A percentile compares a stretch with the other conserved stretches of the same genome.
Evolutionary conservation across 768 basidiomycete species (phyloP).

Genomic region (Tylopilus plumbeoviolaceoides): DNA sequence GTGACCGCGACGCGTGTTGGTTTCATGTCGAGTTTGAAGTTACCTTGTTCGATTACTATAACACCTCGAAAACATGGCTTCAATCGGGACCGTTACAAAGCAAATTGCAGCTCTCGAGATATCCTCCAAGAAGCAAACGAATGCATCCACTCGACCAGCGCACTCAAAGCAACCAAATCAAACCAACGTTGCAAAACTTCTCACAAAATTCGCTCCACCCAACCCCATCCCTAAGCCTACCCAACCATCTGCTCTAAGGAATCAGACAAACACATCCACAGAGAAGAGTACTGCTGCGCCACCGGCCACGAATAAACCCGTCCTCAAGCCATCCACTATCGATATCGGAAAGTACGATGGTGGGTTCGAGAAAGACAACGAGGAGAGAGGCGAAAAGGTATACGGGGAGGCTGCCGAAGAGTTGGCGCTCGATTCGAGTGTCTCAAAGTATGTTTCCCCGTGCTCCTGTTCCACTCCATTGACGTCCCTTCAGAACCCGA

Average conservation of each 20-base stretch:
- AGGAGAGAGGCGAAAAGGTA: conserved; percentile 69
- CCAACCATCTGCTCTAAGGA: conserved; percentile 42
- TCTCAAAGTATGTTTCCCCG: conserved; percentile 48
- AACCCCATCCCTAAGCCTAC: conserved; percentile 37
- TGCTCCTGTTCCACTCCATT: background rate
- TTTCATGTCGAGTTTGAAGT: background rate
- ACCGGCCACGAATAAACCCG: conserved; percentile 18
- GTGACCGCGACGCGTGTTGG: conserved; percentile 28
- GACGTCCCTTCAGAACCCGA: conserved; percentile 41
- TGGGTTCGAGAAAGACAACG: conserved; percentile 89
- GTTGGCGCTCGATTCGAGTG: conserved; percentile 81
- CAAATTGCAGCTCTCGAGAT: conserved; percentile 72
- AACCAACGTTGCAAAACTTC: conserved; percentile 61
- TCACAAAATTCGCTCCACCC: conserved; percentile 71
- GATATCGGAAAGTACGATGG: conserved; percentile 94
- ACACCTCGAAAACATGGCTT: conserved; percentile 35
- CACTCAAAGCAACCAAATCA: conserved; percentile 56
- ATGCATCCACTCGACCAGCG: conserved; percentile 26
- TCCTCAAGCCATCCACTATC: conserved; percentile 30
- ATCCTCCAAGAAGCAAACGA: conserved; percentile 44
- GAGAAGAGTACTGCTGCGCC: conserved; percentile 28
- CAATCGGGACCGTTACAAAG: conserved; percentile 51
- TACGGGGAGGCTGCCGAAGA: conserved; percentile 76
- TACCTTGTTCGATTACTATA: background rate
- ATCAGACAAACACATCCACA: conserved; percentile 26